Percentiles rank a stretch among this genome's conserved stretches.
Evolutionary conservation across 106 monocot species (phyloP).

Genomic region (Vanilla planifolia): DNA sequence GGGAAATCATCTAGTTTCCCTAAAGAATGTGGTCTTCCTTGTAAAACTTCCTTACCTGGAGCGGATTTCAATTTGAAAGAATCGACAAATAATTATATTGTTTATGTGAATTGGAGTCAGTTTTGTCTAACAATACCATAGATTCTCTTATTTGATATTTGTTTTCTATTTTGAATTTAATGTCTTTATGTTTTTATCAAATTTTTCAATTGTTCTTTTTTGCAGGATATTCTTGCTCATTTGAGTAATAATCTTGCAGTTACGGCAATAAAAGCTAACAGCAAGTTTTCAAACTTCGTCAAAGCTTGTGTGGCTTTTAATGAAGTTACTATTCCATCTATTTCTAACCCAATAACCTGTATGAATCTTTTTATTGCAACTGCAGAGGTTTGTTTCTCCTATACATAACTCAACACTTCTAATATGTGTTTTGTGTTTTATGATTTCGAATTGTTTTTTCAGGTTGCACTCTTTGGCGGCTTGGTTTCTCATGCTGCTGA

Average conservation of each 20-base stretch:
- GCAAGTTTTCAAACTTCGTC: conserved; percentile 14
- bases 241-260: conserved; percentile 29
- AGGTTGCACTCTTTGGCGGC: conserved; percentile 35
- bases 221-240: conserved; percentile 33
- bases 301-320: conserved; percentile 39
- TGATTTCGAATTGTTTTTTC: conserved; percentile 1
- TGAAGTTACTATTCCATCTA: conserved; percentile 46
- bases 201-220: conserved; percentile 1
- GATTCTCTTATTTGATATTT: no score
- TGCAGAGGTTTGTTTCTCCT: conserved; percentile 25
- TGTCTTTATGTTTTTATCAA: background rate
- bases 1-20: no score
- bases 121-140: background rate
- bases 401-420: background rate
- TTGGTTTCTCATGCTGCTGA: conserved; percentile 30
- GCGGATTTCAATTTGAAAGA: no score
- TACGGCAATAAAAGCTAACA: conserved; percentile 18
- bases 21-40: no score
- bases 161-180: background rate
- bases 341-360: conserved; percentile 11
- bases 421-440: background rate
- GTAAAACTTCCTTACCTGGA: no score
- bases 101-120: background rate
- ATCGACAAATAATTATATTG: no score
- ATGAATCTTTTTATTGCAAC: conserved; percentile 38